These are phyloP conservation scores for Sambucus nigra DNA, from an alignment of 129 eudicot species.

Conservation along the genomic window DNA sequence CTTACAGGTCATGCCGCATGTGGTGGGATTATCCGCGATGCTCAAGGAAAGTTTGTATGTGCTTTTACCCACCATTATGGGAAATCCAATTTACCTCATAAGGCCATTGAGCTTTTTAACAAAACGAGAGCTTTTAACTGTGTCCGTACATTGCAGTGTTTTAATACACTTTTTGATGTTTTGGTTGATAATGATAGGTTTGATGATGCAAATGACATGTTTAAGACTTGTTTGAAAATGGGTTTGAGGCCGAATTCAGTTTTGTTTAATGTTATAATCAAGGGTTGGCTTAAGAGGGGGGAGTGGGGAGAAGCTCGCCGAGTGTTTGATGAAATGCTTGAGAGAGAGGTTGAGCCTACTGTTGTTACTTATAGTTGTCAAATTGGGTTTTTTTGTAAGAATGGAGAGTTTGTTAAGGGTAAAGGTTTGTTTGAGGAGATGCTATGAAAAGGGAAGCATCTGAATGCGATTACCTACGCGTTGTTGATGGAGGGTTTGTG, in stretches of 20 bases:
- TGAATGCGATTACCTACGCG: slow-evolving; percentile 56
- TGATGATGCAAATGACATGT: slow-evolving; percentile 38
- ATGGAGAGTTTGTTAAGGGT: slow-evolving; percentile 40
- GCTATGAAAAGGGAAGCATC: slow-evolving; percentile 32
- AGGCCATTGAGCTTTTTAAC: slow-evolving; percentile 47
- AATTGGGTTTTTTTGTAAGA: slow-evolving; percentile 79
- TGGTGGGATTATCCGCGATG: no score
- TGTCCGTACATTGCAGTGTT: slow-evolving; percentile 45
- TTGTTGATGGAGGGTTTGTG: slow-evolving; percentile 83
- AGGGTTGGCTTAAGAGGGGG: slow-evolving; percentile 49
- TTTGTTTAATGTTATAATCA: slow-evolving; percentile 57
- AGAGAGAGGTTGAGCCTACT: slow-evolving; percentile 49
- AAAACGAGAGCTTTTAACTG: slow-evolving; percentile 51
- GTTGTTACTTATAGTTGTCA: slow-evolving; percentile 60
- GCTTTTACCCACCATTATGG: no score
- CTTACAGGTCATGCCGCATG: no score
- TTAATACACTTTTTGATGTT: slow-evolving; percentile 57
- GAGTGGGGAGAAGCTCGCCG: slow-evolving; percentile 48
- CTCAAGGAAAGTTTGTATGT: no score
- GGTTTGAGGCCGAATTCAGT: slow-evolving; percentile 66
- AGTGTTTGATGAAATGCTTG: slow-evolving; percentile 94
- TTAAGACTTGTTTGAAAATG: slow-evolving; percentile 33
- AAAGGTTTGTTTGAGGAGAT: slow-evolving; percentile 59
- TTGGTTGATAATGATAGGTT: slow-evolving; percentile 39
- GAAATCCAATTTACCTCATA: slow-evolving; percentile 31